Evolutionary conservation across 2,329 filamentous ascomycete genomes (phyloP), one percentile per base, ranked within the genome.

Genomic region (Aspergillus pseudoviridinutans): DNA sequence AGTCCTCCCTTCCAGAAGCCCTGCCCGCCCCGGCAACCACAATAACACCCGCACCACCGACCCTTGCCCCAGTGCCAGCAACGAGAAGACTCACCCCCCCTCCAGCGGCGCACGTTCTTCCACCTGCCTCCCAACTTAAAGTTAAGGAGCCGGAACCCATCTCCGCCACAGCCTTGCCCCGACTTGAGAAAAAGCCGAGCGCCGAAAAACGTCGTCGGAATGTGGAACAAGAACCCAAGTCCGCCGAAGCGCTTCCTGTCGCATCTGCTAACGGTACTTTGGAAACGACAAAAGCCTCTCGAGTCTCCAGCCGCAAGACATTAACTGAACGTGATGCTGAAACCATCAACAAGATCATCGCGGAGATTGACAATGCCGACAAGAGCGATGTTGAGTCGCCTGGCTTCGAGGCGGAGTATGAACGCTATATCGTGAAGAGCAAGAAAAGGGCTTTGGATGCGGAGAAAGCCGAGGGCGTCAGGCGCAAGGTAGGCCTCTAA

Each of bases 361-460:
- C 79, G 8, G 80, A 79, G 59, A 81, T 87, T 47, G 84, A 87
- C 53, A 77, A 78, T 3, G 76, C 76, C 41, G 81, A 84, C 22
- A 79, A 82, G 61, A 84, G 80, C 60, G 85, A 88, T 59, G 70
- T 83, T 3, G 84, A 88, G 49, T 74, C 71, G 9, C 70, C 77
- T 42, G 80, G 79, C 10, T 82, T 82, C 58, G 79, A 82, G 28
- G 70, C 69, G 2, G 80, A 84, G 38, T 79, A 77, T 58, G 71
- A 79, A 72, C 84, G 76, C 71, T 89, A 75, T 78, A 78, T 63
- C 65, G 79, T 77, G 51, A 78, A 78, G 57, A 76, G 76, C 38
- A 81, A 82, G 60, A 94, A 92, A 74, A 88, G 92, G 51, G 83
- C 84, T 32, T 77, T 87, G 22, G 84, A 91, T 35, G 79, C 91